These are phyloP conservation scores for Spergularia bocconei DNA, from an alignment of 148 eudicot species.

Conservation along the genomic window DNA sequence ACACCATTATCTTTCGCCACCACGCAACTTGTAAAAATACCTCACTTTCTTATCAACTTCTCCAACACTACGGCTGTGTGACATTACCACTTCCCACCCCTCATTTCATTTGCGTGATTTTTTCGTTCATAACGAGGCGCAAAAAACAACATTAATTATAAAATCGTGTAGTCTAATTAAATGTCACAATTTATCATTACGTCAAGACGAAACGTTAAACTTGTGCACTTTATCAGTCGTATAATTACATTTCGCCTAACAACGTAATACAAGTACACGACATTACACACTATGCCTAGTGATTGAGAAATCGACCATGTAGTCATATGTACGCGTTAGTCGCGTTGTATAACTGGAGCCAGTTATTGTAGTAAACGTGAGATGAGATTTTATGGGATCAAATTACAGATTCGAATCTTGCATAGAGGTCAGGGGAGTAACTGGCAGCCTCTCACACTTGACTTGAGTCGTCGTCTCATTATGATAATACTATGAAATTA, in stretches of 20 bases:
- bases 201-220: too few relatives aligned
- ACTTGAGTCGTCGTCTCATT: too few relatives aligned
- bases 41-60: neutral
- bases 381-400: neutral
- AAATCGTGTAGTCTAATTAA: too few relatives aligned
- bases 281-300: too few relatives aligned
- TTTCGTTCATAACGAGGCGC: too few relatives aligned
- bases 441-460: constrained; percentile 4
- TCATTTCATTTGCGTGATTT: neutral
- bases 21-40: constrained; percentile 9
- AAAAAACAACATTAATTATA: too few relatives aligned
- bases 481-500: neutral
- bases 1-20: constrained; percentile 13
- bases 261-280: too few relatives aligned
- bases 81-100: neutral
- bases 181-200: too few relatives aligned
- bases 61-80: neutral
- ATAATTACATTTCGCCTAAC: too few relatives aligned
- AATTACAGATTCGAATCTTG: constrained; percentile 1
- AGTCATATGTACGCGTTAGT: neutral
- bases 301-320: too few relatives aligned
- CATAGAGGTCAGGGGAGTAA: neutral
- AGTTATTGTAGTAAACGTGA: neutral
- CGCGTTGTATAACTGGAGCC: neutral
- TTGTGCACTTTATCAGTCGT: too few relatives aligned